Percentiles rank a stretch among this genome's conserved stretches.
Conservation (phyloP, 371 early-diverging fungal species). For the Basidiobolus meristosporus region DNA sequence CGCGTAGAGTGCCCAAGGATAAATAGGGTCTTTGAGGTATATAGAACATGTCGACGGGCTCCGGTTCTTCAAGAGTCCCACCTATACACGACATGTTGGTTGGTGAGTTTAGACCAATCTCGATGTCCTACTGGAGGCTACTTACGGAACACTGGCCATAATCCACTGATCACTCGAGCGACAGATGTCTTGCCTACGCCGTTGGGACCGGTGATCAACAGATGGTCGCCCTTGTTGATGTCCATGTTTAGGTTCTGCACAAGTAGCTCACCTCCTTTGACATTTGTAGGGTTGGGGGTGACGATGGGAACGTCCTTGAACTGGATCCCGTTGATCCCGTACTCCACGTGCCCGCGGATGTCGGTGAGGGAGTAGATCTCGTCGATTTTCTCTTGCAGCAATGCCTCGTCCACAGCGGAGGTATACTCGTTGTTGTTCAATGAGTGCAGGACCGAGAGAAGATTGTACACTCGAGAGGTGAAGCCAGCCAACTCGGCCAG, state of each 20-base stretch:
- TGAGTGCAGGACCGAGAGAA: conserved; percentile 44
- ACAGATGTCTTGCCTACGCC: conserved; percentile 69
- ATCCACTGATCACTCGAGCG: conserved; percentile 57
- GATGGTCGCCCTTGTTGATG: conserved; percentile 40
- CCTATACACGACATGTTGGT: conserved; percentile 6
- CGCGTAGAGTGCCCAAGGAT: conserved; percentile 62
- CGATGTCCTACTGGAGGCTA: no score
- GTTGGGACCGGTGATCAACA: conserved; percentile 59
- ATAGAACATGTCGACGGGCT: conserved; percentile 50
- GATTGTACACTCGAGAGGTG: conserved; percentile 61
- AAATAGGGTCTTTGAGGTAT: conserved; percentile 84
- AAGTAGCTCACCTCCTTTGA: conserved; percentile 37
- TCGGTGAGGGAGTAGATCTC: conserved; percentile 22
- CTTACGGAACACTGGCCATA: conserved; percentile 72
- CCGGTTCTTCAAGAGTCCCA: conserved; percentile 46
- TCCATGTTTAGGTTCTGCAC: conserved; percentile 32
- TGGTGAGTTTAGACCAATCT: background rate
- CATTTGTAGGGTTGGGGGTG: conserved; percentile 36
- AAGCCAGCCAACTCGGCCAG: conserved; percentile 71
- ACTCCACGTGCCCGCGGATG: conserved; percentile 21
- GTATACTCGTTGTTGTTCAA: conserved; percentile 21
- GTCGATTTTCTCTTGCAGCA: conserved; percentile 1
- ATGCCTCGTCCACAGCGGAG: background rate
- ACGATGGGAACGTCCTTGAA: conserved; percentile 48
- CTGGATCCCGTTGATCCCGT: conserved; percentile 22